Evolutionary conservation across 202 grass and related monocot genomes (phyloP).

Genomic region (Panicum virgatum): DNA sequence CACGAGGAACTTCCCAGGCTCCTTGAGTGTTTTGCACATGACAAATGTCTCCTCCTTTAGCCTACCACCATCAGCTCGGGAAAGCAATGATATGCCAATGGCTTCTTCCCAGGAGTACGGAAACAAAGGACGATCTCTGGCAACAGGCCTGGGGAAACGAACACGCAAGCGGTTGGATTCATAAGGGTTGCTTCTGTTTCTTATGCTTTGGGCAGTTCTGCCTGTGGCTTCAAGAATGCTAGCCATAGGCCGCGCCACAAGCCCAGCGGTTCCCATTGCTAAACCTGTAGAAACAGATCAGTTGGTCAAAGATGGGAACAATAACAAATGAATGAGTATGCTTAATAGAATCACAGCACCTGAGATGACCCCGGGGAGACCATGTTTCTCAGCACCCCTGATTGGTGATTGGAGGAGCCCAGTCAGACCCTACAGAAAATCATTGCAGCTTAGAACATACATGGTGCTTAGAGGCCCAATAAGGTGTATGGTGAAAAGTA

Average conservation of each 20-base stretch:
- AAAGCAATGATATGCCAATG: conserved; percentile 65
- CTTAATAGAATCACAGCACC: conserved; percentile 45
- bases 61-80: conserved; percentile 67
- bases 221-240: conserved; percentile 97
- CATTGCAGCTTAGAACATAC: conserved; percentile 4
- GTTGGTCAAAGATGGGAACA: conserved; percentile 23
- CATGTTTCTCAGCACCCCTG: conserved; percentile 94
- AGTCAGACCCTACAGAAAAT: conserved; percentile 79
- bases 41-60: conserved; percentile 86
- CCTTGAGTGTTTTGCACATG: conserved; percentile 73
- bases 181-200: conserved; percentile 83
- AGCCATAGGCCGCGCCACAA: conserved; percentile 86
- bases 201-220: conserved; percentile 97
- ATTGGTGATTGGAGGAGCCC: conserved; percentile 96
- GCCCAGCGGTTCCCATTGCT: conserved; percentile 93
- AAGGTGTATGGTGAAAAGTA: conserved; percentile 25
- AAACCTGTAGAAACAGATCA: conserved; percentile 65
- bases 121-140: conserved; percentile 68
- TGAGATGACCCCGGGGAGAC: conserved; percentile 90
- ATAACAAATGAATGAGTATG: conserved; percentile 20
- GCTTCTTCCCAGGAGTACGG: conserved; percentile 96
- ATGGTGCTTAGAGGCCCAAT: conserved; percentile 22
- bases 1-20: conserved; percentile 66
- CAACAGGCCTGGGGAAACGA: conserved; percentile 79
- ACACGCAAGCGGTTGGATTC: conserved; percentile 68